Conservation (phyloP, 371 early-diverging fungal genomes). For the Blyttiomyces sp. region DNA sequence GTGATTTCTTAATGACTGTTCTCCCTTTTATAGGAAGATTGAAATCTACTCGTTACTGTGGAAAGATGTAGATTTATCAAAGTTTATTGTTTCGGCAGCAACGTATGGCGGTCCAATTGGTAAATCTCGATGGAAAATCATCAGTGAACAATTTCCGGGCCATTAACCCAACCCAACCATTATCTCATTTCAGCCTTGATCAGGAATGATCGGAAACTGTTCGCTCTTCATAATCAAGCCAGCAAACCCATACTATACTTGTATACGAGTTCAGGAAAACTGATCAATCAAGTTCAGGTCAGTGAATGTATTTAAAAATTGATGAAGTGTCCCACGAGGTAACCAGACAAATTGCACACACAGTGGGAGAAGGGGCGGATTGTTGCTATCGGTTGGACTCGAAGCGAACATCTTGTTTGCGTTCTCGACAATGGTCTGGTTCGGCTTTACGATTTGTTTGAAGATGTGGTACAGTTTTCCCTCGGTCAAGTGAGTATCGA, state of each 20-base stretch:
- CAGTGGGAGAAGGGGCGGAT: constrained; percentile 90
- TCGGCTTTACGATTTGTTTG: constrained; percentile 75
- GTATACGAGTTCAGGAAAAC: constrained; percentile 80
- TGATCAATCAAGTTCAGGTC: constrained; percentile 82
- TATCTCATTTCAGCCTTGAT: constrained; percentile 64
- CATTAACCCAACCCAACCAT: neutral
- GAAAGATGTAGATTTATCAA: constrained; percentile 79
- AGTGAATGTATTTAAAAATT: neutral
- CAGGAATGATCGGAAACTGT: constrained; percentile 78
- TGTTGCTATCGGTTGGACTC: constrained; percentile 88
- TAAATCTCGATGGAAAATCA: constrained; percentile 29
- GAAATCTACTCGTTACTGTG: constrained; percentile 80
- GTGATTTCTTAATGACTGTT: neutral
- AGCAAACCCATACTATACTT: constrained; percentile 75
- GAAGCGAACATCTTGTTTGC: constrained; percentile 78
- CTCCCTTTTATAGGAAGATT: constrained; percentile 15
- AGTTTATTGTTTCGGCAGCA: constrained; percentile 77
- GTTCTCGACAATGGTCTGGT: constrained; percentile 89
- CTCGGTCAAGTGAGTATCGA: constrained; percentile 58
- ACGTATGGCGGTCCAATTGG: constrained; percentile 92
- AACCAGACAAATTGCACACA: too few species aligned
- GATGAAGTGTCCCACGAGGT: too few species aligned
- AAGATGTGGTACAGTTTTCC: constrained; percentile 75
- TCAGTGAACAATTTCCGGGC: too few species aligned
- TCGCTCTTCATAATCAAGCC: constrained; percentile 58